These are phyloP conservation scores for Pyracantha coccinea DNA, from an alignment of 331 rosid species.

Conservation along the genomic window DNA sequence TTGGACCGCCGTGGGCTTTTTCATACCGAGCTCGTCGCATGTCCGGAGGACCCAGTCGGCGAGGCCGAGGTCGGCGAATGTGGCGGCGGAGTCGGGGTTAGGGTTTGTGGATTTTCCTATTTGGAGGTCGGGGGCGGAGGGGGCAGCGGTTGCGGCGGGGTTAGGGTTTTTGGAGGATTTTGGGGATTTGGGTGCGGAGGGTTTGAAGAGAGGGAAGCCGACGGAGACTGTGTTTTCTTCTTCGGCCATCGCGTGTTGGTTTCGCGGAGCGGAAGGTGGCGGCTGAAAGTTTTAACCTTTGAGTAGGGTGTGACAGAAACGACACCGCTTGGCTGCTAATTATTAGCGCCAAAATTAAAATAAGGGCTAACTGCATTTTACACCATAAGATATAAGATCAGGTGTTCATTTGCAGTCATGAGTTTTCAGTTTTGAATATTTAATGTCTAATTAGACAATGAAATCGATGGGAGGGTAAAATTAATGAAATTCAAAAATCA, in stretches of 20 bases:
- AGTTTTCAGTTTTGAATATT: no score
- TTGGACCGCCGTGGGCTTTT: conserved; percentile 60
- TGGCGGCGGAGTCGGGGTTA: conserved; percentile 3
- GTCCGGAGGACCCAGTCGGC: conserved; percentile 60
- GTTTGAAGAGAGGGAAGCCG: conserved; percentile 53
- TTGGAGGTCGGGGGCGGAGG: conserved; percentile 1
- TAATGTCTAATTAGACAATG: no score
- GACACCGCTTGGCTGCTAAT: background rate
- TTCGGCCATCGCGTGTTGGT: conserved; percentile 3
- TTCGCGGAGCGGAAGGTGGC: background rate
- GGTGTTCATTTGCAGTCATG: no score
- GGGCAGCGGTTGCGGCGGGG: background rate
- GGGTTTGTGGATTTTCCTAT: conserved; percentile 8
- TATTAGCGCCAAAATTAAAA: background rate
- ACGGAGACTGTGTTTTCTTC: conserved; percentile 16
- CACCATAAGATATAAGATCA: no score
- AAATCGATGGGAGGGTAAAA: rapidly evolving
- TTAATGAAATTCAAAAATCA: no score
- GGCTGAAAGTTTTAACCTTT: background rate
- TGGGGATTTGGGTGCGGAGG: background rate
- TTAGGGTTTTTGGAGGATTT: conserved; percentile 24
- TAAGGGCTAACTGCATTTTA: no score
- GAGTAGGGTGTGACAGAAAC: background rate
- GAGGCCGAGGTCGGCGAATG: conserved; percentile 55
- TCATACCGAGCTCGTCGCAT: conserved; percentile 62